Percentiles rank a stretch among this genome's conserved stretches.
phyloP scores from a whole-genome alignment of 2,329 filamentous ascomycete species.

The Microsporum ferrugineum region DNA sequence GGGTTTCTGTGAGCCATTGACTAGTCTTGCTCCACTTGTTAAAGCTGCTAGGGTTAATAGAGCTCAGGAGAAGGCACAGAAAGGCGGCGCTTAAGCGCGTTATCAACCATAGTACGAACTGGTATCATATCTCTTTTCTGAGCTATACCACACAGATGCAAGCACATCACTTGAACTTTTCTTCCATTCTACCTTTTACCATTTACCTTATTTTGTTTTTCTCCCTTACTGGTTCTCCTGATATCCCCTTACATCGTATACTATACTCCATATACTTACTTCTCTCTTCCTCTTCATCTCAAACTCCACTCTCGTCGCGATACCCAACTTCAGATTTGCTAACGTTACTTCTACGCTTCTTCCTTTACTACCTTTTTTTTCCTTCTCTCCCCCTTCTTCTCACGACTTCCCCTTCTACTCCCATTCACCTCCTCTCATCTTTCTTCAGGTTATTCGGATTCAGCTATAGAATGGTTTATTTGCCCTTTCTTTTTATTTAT shows the following conservation, averaged over 20 bases:
- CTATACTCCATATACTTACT: not conserved
- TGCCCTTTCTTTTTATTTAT: not conserved
- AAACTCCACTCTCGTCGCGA: not conserved
- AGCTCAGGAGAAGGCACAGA: constrained; percentile 70
- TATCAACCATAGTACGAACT: not conserved
- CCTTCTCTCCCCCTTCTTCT: not conserved
- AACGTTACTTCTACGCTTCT: not conserved
- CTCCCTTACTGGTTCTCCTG: not conserved
- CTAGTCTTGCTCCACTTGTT: constrained; percentile 74
- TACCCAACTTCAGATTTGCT: not conserved
- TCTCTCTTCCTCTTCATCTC: not conserved
- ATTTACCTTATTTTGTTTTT: not conserved
- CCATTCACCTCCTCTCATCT: not conserved
- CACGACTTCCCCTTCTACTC: not conserved
- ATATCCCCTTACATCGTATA: not conserved
- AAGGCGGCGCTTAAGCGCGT: constrained; percentile 35
- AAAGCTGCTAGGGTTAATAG: constrained; percentile 73
- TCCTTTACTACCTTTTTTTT: not conserved
- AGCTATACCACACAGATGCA: not conserved
- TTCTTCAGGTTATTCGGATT: not conserved
- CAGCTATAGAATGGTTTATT: not conserved
- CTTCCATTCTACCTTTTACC: not conserved
- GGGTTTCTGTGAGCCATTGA: constrained; percentile 60
- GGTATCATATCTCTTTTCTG: not conserved
- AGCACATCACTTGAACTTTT: not conserved